Evolutionary conservation across 805 yeast species (phyloP), one percentile per base, ranked within the genome.

Genomic region (Zygoascus bituminiphila): DNA sequence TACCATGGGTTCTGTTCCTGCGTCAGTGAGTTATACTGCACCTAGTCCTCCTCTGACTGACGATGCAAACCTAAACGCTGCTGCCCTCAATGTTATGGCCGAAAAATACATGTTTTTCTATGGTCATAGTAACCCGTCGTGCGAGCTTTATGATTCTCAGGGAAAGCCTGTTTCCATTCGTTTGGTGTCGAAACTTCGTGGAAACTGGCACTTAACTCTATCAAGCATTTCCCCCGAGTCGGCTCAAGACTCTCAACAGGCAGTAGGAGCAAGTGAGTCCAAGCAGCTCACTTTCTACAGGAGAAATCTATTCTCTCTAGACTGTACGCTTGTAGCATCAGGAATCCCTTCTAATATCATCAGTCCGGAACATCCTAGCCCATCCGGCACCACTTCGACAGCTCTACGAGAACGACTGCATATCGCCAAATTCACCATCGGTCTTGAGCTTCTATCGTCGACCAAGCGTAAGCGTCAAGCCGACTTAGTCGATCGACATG

Each of bases 221-320:
- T 29, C 33, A 12, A 29, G 33, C 33, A 29, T 29, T 29, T 15
- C 40, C 9, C 35, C 49, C 12, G 29, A 39, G 12, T 4, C 42
- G 9, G n/a, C 19, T 8, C 17, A 14, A 36, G 15, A 21, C 42
- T 4, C 17, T 20, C n/a, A 20, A n/a, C 33, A 15, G 5, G 20
- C 24, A n/a, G 36, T 20, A 42, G 24, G 47, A 49, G 35, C 48
- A 47, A 2, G 26, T 6, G 39, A 36, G 7, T 14, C 24, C 24
- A 39, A 24, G 39, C 54, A 54, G 40, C 51, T 59, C 33, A 58
- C 61, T 8, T 57, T 59, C 41, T 59, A 59, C 47, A 51, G 62
- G 9, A 49, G 62, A 36, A 59, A 59, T 45, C 49, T 59, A 43
- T 58, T 59, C 39, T 15, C 35, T 20, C 4, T 22, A 9, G 57